phyloP scores from a whole-genome alignment of 148 eudicot genomes.

The Rhododendron molle region DNA sequence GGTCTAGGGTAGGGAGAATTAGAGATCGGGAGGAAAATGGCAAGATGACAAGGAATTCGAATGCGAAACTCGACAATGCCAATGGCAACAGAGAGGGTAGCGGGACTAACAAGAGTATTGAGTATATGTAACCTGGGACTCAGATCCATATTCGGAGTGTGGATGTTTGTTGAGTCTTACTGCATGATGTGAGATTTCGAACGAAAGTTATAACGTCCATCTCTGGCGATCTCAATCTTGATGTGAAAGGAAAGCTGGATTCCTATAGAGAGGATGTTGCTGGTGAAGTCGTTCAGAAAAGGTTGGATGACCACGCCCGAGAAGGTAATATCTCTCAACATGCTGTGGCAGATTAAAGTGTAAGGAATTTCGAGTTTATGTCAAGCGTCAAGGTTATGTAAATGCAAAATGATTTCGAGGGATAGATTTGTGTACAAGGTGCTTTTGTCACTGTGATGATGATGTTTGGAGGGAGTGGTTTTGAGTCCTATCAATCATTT shows the following conservation, averaged over 20 bases:
- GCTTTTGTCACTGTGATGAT: too few relatives aligned
- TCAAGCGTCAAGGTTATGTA: too few relatives aligned
- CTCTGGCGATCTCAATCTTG: not conserved
- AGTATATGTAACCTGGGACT: not conserved
- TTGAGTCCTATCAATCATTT: too few relatives aligned
- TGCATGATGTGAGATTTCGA: not conserved
- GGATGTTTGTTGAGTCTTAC: not conserved
- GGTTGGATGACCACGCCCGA: too few relatives aligned
- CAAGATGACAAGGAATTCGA: not conserved
- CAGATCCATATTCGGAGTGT: not conserved
- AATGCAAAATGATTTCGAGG: too few relatives aligned
- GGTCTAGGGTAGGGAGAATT: not conserved
- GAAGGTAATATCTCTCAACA: not conserved
- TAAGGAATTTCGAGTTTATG: too few relatives aligned
- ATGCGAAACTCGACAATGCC: not conserved
- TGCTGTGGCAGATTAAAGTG: not conserved
- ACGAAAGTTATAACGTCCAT: not conserved
- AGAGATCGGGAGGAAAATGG: not conserved
- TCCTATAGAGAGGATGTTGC: not conserved
- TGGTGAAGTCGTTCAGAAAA: not conserved
- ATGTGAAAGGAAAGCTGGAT: not conserved
- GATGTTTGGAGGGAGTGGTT: too few relatives aligned
- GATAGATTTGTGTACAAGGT: too few relatives aligned
- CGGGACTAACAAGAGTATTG: not conserved
- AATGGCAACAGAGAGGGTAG: not conserved